A percentile compares a stretch with the other conserved stretches of the same genome.
Conservation (phyloP, 352 stramenopile genomes). For the Phytophthora uliginosa region DNA sequence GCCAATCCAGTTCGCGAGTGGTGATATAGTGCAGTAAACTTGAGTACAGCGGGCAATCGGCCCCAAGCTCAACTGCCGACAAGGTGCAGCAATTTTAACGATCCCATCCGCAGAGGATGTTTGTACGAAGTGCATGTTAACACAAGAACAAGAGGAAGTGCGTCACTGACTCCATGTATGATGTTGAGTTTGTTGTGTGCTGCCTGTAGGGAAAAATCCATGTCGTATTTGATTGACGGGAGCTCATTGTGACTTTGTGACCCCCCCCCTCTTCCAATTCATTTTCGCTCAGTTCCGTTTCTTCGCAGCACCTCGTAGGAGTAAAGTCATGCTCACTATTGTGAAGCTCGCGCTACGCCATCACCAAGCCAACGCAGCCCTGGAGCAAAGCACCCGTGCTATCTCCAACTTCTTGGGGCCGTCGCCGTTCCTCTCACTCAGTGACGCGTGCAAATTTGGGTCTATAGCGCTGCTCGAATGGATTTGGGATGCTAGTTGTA, state of each 20-base stretch:
- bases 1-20: background rate
- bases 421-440: slow-evolving; percentile 1
- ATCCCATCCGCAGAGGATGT: slow-evolving; percentile 13
- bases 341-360: slow-evolving; percentile 12
- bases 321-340: background rate
- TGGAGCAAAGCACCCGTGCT: slow-evolving; percentile 1
- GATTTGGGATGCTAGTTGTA: slow-evolving; percentile 20
- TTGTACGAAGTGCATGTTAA: slow-evolving; percentile 32
- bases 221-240: background rate
- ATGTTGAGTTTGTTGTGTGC: background rate
- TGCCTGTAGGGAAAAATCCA: too few species aligned
- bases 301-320: background rate
- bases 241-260: background rate
- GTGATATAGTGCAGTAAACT: slow-evolving; percentile 2
- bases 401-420: slow-evolving; percentile 14
- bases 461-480: slow-evolving; percentile 2
- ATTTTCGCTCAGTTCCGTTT: background rate
- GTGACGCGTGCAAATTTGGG: slow-evolving; percentile 6
- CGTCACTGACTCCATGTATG: slow-evolving; percentile 6
- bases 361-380: background rate
- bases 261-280: background rate
- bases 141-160: slow-evolving; percentile 14
- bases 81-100: slow-evolving; percentile 29
- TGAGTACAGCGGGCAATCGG: background rate
- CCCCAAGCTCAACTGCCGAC: slow-evolving; percentile 7